phyloP scores from a whole-genome alignment of 108 stramenopile genomes.

The Pseudonitzschia multistriata region DNA sequence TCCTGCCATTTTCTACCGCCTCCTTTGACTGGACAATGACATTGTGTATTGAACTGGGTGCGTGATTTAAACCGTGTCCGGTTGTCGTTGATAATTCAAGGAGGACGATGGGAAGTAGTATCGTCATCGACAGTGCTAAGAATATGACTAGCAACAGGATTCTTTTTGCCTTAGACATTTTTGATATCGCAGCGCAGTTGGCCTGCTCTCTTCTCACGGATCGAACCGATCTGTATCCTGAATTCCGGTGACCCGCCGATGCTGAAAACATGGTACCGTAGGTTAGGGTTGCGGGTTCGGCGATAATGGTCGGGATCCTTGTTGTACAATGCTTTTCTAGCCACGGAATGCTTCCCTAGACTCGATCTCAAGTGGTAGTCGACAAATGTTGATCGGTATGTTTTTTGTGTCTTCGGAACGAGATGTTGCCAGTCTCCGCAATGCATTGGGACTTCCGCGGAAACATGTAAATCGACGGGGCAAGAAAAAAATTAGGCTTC shows the following conservation, averaged over 20 bases:
- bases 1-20: neutral
- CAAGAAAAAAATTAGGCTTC: too few relatives aligned
- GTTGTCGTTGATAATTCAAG: conserved; percentile 23
- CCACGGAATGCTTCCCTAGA: too few relatives aligned
- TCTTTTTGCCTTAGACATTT: conserved; percentile 24
- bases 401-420: too few relatives aligned
- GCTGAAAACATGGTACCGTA: conserved; percentile 4
- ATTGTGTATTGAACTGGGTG: conserved; percentile 7
- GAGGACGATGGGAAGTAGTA: conserved; percentile 28
- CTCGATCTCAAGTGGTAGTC: too few relatives aligned
- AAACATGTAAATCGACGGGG: too few relatives aligned
- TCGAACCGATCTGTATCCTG: conserved; percentile 31
- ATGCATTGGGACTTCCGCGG: too few relatives aligned
- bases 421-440: too few relatives aligned
- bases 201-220: conserved; percentile 25
- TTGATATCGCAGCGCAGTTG: conserved; percentile 3
- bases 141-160: neutral
- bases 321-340: neutral
- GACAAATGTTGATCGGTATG: too few relatives aligned
- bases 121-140: conserved; percentile 20
- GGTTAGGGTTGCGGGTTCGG: neutral
- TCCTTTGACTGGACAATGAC: neutral
- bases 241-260: neutral
- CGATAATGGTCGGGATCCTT: too few relatives aligned
- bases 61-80: neutral